phyloP scores from a whole-genome alignment of 306 rosid species.

The Herpetospermum pedunculosum region DNA sequence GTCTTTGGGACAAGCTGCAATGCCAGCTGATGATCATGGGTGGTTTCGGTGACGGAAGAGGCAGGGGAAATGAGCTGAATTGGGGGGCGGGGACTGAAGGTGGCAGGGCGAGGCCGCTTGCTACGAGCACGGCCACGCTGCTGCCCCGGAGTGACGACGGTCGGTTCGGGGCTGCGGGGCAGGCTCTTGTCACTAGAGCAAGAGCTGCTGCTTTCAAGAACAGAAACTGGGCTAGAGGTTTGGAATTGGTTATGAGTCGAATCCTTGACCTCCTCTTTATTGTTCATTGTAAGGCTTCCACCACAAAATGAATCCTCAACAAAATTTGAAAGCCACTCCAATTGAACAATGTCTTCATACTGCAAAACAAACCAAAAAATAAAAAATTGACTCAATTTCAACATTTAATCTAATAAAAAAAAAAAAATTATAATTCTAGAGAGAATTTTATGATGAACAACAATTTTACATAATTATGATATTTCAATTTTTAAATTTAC shows the following conservation, averaged over 20 bases:
- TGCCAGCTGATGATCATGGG: slow-evolving; percentile 23
- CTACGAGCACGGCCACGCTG: slow-evolving; percentile 89
- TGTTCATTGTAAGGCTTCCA: slow-evolving; percentile 67
- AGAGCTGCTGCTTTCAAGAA: slow-evolving; percentile 91
- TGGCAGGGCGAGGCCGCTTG: slow-evolving; percentile 91
- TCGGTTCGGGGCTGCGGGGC: slow-evolving; percentile 35
- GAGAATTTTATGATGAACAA: neutral
- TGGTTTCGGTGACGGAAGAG: slow-evolving; percentile 52
- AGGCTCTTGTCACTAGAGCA: slow-evolving; percentile 54
- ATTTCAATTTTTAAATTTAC: neutral
- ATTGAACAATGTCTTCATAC: slow-evolving; percentile 86
- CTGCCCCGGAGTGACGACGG: slow-evolving; percentile 28
- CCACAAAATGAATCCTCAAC: slow-evolving; percentile 87
- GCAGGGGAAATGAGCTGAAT: slow-evolving; percentile 81
- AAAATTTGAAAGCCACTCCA: slow-evolving; percentile 90
- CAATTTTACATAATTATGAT: neutral
- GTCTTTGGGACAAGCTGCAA: slow-evolving; percentile 23
- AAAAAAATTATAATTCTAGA: neutral
- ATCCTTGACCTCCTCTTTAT: slow-evolving; percentile 33
- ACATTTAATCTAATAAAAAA: neutral
- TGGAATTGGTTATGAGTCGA: slow-evolving; percentile 51
- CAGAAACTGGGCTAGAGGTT: slow-evolving; percentile 89
- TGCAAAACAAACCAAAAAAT: slow-evolving; percentile 16
- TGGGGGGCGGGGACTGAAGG: slow-evolving; percentile 68
- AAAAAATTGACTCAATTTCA: neutral